These are phyloP conservation scores for Serendipita indica DNA, from an alignment of 768 basidiomycete genomes.

Conservation along the genomic window DNA sequence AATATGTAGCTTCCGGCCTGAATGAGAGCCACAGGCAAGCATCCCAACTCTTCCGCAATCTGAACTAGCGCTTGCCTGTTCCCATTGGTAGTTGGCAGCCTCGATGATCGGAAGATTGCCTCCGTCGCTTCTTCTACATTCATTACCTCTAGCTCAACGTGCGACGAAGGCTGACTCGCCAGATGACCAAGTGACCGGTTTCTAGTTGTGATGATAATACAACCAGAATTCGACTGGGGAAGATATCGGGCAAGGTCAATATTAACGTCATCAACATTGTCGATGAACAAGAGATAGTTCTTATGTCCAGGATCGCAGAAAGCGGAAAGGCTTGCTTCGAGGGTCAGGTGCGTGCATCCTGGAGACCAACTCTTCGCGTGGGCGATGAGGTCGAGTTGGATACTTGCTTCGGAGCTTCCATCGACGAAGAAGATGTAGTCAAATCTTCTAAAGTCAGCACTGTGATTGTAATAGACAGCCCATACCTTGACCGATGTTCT, in stretches of 20 bases:
- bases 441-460: neutral
- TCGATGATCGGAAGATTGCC: neutral
- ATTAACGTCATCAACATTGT: neutral
- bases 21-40: neutral
- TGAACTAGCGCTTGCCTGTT: neutral
- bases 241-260: neutral
- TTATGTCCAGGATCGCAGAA: neutral
- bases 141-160: constrained; percentile 5
- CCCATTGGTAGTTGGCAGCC: neutral
- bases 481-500: neutral
- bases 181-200: neutral
- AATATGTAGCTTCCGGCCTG: constrained; percentile 3
- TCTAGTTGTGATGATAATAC: neutral
- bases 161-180: neutral
- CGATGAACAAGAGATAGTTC: neutral
- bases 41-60: neutral
- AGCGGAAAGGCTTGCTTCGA: neutral
- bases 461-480: neutral
- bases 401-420: neutral
- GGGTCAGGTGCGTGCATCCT: neutral
- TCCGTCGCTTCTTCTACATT: neutral
- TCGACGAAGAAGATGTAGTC: neutral
- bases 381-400: neutral
- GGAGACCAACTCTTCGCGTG: neutral
- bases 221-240: neutral